Conservation (phyloP, 257 asterid species). For the Gardenia jasminoides region DNA sequence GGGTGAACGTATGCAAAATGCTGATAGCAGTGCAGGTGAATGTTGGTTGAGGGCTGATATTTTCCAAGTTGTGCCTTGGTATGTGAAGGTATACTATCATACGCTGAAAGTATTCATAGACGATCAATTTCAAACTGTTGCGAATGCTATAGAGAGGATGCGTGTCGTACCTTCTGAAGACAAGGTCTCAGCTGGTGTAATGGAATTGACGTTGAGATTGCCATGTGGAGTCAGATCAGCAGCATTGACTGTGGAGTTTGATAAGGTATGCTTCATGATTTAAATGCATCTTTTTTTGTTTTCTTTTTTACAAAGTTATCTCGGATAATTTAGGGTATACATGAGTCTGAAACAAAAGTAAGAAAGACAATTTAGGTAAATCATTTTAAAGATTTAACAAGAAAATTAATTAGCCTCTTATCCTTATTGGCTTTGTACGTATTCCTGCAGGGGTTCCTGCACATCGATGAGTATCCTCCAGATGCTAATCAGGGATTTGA, state of each 20-base stretch:
- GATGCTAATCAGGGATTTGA: conserved; percentile 99
- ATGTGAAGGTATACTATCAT: conserved; percentile 92
- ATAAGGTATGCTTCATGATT: conserved; percentile 56
- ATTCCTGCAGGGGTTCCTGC: conserved; percentile 80
- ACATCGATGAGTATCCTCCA: conserved; percentile 95
- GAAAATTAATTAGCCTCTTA: too few species aligned
- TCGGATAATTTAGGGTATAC: not conserved
- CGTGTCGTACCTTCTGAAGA: conserved; percentile 88
- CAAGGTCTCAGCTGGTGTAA: conserved; percentile 88
- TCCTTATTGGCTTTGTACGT: conserved; percentile 23
- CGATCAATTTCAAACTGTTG: conserved; percentile 56
- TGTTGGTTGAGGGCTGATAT: conserved; percentile 63
- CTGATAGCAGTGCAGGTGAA: conserved; percentile 33
- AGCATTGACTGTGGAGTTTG: conserved; percentile 83
- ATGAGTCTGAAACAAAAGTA: not conserved
- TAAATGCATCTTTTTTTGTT: not conserved
- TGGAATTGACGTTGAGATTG: conserved; percentile 74
- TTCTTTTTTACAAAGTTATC: not conserved
- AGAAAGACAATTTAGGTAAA: not conserved
- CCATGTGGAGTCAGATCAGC: conserved; percentile 77
- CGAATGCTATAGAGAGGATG: conserved; percentile 56
- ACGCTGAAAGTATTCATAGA: conserved; percentile 64
- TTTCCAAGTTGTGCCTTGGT: conserved; percentile 98
- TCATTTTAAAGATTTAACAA: too few species aligned
- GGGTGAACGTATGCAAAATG: conserved; percentile 28